Evolutionary conservation across 306 rosid genomes (phyloP).

Genomic region (Malus asiatica): DNA sequence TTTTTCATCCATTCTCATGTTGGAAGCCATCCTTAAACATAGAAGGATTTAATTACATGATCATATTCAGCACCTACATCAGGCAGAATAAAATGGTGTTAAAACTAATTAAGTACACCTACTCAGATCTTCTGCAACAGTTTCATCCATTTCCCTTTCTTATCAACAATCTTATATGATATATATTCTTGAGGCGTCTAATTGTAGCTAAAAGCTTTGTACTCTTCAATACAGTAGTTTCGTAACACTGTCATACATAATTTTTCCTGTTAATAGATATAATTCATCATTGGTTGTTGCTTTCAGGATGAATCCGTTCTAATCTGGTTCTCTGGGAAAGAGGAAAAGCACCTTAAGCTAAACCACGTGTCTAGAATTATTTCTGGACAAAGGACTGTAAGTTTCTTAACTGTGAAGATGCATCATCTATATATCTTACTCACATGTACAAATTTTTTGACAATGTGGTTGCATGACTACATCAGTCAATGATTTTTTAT

Average conservation of each 20-base stretch:
- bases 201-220: neutral
- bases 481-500: neutral
- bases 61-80: neutral
- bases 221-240: constrained; percentile 5
- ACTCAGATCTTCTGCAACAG: neutral
- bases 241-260: neutral
- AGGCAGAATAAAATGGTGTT: neutral
- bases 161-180: neutral
- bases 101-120: neutral
- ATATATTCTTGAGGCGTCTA: neutral
- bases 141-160: neutral
- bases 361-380: constrained; percentile 91
- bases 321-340: constrained; percentile 97
- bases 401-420: constrained; percentile 24
- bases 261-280: constrained; percentile 10
- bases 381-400: constrained; percentile 97
- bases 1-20: neutral
- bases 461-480: neutral
- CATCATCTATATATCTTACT: constrained; percentile 17
- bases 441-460: neutral
- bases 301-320: constrained; percentile 93
- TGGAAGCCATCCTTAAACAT: neutral
- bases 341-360: constrained; percentile 89
- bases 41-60: neutral
- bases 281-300: constrained; percentile 22